phyloP scores from a whole-genome alignment of 306 rosid species.

The Dalbergia oliveri region DNA sequence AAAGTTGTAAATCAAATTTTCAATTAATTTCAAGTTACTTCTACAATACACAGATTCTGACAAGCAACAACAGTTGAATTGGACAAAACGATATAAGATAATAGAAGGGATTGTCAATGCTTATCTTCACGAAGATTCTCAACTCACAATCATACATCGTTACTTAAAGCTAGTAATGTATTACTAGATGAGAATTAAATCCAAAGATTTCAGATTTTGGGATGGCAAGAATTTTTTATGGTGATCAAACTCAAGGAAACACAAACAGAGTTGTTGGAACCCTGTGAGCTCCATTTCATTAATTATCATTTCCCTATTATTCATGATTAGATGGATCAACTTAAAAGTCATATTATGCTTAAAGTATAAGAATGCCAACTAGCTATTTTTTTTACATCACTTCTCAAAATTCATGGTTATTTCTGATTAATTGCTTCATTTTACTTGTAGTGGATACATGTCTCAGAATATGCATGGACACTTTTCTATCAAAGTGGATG shows the following conservation, averaged over 20 bases:
- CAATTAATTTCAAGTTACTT: background rate
- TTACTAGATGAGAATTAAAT: conserved; percentile 53
- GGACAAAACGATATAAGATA: conserved; percentile 55
- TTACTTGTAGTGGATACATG: conserved; percentile 54
- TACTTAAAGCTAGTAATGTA: conserved; percentile 56
- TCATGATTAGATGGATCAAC: background rate
- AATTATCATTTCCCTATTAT: background rate
- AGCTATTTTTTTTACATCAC: background rate
- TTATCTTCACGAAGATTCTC: conserved; percentile 52
- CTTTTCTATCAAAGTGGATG: conserved; percentile 48
- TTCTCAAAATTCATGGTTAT: background rate
- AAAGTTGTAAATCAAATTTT: background rate
- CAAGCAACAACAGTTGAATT: conserved; percentile 46
- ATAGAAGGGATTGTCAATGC: conserved; percentile 44
- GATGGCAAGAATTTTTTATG: conserved; percentile 47
- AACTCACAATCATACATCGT: conserved; percentile 39
- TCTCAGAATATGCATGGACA: conserved; percentile 53
- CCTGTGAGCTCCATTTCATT: conserved; percentile 40
- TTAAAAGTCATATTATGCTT: background rate
- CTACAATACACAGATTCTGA: conserved; percentile 30
- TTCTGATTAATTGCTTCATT: background rate
- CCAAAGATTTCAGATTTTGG: conserved; percentile 64
- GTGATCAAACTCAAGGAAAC: conserved; percentile 52
- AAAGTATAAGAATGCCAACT: background rate
- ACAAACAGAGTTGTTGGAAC: conserved; percentile 61